Conservation (phyloP, 2,329 filamentous ascomycete species). For the Aspergillus niger region DNA sequence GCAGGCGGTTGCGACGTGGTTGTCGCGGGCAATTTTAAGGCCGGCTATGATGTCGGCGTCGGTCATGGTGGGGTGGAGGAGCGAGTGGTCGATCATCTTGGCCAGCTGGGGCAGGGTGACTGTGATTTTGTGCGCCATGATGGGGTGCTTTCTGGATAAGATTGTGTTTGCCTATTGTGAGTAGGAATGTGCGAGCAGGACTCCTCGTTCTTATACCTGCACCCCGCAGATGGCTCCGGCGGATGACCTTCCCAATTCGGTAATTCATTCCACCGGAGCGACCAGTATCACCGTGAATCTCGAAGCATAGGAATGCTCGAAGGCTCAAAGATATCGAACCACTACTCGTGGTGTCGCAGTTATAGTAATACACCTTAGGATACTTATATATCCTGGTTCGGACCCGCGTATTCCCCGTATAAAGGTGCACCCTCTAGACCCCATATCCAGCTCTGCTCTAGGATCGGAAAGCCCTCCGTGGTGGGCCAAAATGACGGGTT, state of each 20-base stretch:
- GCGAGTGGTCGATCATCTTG: conserved; percentile 60
- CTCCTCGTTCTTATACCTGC: too few species aligned
- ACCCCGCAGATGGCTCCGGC: background rate
- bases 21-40: conserved; percentile 50
- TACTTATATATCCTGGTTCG: fast-evolving
- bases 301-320: too few species aligned
- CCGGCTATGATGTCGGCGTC: conserved; percentile 56
- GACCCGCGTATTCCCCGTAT: too few species aligned
- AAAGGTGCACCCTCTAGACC: conserved; percentile 3
- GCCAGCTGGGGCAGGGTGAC: conserved; percentile 35
- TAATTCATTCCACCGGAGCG: background rate
- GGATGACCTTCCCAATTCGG: background rate
- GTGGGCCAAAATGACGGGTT: conserved; percentile 9
- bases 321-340: too few species aligned
- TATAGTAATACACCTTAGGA: too few species aligned
- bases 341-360: too few species aligned
- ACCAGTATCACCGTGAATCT: too few species aligned
- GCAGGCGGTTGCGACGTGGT: conserved; percentile 59
- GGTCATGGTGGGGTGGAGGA: conserved; percentile 64
- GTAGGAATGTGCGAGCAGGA: background rate
- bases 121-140: conserved; percentile 26
- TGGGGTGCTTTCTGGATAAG: too few species aligned
- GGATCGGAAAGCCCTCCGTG: conserved; percentile 13
- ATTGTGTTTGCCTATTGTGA: too few species aligned
- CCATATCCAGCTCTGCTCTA: conserved; percentile 29